phyloP scores from a whole-genome alignment of 2,329 filamentous ascomycete genomes.

The Monosporascus sp. region DNA sequence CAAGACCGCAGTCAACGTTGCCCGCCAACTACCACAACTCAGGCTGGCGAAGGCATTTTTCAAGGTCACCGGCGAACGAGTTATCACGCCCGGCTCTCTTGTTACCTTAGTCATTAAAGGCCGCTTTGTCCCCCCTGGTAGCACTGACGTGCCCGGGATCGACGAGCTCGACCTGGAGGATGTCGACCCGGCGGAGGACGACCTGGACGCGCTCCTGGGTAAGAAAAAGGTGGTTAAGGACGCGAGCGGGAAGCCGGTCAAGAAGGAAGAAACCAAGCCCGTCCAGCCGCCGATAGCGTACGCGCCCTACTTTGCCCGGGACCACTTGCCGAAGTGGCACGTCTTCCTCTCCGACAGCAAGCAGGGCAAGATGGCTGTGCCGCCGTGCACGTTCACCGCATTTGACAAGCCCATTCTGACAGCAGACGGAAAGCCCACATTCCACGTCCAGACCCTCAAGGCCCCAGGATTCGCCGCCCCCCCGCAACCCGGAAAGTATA shows the following conservation, averaged over 20 bases:
- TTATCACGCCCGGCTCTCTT: slow-evolving; percentile 85
- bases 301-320: slow-evolving; percentile 84
- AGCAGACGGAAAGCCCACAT: slow-evolving; percentile 78
- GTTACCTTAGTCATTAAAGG: slow-evolving; percentile 95
- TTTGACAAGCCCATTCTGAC: slow-evolving; percentile 89
- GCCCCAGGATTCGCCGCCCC: slow-evolving; percentile 88
- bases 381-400: slow-evolving; percentile 88
- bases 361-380: slow-evolving; percentile 92
- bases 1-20: slow-evolving; percentile 66
- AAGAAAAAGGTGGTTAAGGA: slow-evolving; percentile 64
- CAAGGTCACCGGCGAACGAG: slow-evolving; percentile 93
- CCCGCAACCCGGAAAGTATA: slow-evolving; percentile 86
- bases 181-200: slow-evolving; percentile 86
- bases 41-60: slow-evolving; percentile 92
- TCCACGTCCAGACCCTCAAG: slow-evolving; percentile 92
- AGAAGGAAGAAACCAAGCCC: slow-evolving; percentile 54
- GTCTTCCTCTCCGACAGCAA: slow-evolving; percentile 92
- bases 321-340: slow-evolving; percentile 88
- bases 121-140: slow-evolving; percentile 85
- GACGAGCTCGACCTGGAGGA: slow-evolving; percentile 81
- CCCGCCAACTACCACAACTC: slow-evolving; percentile 77
- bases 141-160: slow-evolving; percentile 66
- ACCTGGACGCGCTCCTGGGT: slow-evolving; percentile 78
- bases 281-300: slow-evolving; percentile 80
- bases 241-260: slow-evolving; percentile 49